phyloP scores from a whole-genome alignment of 257 asterid species.

The Marsdenia floribunda region DNA sequence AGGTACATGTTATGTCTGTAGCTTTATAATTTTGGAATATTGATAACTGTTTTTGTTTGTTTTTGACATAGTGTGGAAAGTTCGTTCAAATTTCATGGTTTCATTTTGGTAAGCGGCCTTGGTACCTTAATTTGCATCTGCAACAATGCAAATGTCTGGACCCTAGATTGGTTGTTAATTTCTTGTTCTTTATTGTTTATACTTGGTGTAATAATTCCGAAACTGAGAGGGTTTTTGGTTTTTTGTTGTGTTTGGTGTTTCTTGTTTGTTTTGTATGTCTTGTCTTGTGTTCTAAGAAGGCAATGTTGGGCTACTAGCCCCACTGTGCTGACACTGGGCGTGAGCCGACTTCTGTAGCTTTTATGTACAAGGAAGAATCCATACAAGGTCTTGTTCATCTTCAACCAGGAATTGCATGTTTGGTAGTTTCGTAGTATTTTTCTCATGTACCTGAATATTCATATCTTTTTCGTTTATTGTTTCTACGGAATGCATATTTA shows the following conservation, averaged over 20 bases:
- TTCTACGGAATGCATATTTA: slow-evolving; percentile 32
- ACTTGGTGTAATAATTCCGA: slow-evolving; percentile 50
- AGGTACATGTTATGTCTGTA: slow-evolving; percentile 44
- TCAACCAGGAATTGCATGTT: slow-evolving; percentile 85
- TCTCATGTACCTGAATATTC: slow-evolving; percentile 22
- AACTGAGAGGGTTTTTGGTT: slow-evolving; percentile 97
- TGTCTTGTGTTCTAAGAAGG: slow-evolving; percentile 91
- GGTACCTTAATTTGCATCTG: slow-evolving; percentile 45
- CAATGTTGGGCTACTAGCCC: slow-evolving; percentile 99
- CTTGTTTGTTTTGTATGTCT: slow-evolving; percentile 98
- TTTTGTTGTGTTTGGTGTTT: slow-evolving; percentile 97
- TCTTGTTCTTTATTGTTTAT: slow-evolving; percentile 41
- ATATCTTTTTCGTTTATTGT: background rate
- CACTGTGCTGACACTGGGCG: slow-evolving; percentile 99
- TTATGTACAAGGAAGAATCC: slow-evolving; percentile 85
- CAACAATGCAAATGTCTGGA: slow-evolving; percentile 33
- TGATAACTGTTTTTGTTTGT: slow-evolving; percentile 42
- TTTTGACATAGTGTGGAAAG: slow-evolving; percentile 77
- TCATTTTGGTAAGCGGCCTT: slow-evolving; percentile 79
- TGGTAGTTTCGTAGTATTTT: slow-evolving; percentile 45
- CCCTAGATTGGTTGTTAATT: slow-evolving; percentile 38
- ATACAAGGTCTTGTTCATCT: slow-evolving; percentile 95
- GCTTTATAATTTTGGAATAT: slow-evolving; percentile 20
- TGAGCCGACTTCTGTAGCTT: slow-evolving; percentile 99
- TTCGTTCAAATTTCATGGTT: slow-evolving; percentile 70